phyloP scores from a whole-genome alignment of 345 rosid genomes.

The Eucalyptus pauciflora region DNA sequence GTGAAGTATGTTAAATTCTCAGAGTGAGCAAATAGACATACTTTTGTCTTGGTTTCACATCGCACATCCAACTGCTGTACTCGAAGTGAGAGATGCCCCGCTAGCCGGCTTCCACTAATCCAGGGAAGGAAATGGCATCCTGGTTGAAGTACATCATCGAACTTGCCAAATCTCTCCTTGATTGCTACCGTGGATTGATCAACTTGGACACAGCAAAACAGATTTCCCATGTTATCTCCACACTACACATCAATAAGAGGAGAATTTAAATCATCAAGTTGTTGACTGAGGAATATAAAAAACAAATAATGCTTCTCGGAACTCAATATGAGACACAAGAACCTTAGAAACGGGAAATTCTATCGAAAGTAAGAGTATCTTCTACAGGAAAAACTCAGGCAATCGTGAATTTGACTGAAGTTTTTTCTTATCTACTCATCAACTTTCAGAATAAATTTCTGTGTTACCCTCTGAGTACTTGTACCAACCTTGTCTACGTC shows the following conservation, averaged over 20 bases:
- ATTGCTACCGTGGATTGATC: constrained; percentile 28
- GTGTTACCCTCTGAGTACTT: neutral
- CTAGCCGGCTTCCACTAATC: constrained; percentile 20
- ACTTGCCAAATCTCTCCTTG: constrained; percentile 27
- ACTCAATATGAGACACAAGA: neutral
- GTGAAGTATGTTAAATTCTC: neutral
- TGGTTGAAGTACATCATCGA: constrained; percentile 20
- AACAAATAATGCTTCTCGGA: neutral
- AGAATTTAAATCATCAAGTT: neutral
- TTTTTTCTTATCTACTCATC: neutral
- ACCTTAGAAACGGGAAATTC: neutral
- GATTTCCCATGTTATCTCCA: constrained; percentile 22
- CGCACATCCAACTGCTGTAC: constrained; percentile 28
- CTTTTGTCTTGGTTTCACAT: constrained; percentile 38
- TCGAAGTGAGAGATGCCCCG: constrained; percentile 23
- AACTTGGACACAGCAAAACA: constrained; percentile 18
- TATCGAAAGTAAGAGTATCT: neutral
- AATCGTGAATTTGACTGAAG: neutral
- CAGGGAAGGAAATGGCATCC: constrained; percentile 38
- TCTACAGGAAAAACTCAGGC: neutral
- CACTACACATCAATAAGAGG: neutral
- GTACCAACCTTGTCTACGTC: neutral
- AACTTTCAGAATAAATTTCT: neutral
- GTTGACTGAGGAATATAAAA: neutral
- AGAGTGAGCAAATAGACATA: neutral